These are phyloP conservation scores for Phytophthora pini DNA, from an alignment of 352 stramenopile species.

Conservation along the genomic window DNA sequence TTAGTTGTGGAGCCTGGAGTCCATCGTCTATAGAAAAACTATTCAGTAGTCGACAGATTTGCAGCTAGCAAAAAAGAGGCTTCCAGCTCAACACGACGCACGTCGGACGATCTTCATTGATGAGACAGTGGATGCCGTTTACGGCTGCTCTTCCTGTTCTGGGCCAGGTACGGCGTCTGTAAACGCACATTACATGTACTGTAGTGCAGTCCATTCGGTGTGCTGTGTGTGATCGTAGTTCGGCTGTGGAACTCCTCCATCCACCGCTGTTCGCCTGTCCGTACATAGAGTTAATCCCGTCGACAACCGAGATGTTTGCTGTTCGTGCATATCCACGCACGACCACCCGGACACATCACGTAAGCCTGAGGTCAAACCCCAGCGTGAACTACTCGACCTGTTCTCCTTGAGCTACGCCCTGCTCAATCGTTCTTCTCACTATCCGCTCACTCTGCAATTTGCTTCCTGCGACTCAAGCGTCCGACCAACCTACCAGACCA, in stretches of 20 bases:
- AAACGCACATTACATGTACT: no score
- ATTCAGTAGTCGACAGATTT: slow-evolving; percentile 16
- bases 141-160: no score
- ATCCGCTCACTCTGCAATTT: slow-evolving; percentile 17
- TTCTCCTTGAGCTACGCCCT: not conserved
- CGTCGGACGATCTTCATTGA: slow-evolving; percentile 2
- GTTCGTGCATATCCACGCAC: slow-evolving; percentile 19
- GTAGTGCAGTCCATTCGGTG: no score
- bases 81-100: not conserved
- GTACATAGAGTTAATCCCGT: slow-evolving; percentile 1
- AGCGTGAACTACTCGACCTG: not conserved
- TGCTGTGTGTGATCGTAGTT: no score
- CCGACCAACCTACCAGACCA: not conserved
- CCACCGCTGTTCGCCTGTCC: not conserved
- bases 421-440: not conserved
- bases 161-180: no score
- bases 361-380: no score
- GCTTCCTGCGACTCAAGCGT: slow-evolving; percentile 18
- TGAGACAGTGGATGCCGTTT: not conserved
- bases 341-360: slow-evolving; percentile 2
- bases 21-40: slow-evolving; percentile 10
- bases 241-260: not conserved
- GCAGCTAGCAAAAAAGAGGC: slow-evolving; percentile 2
- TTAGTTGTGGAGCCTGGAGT: no score
- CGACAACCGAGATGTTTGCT: slow-evolving; percentile 19